phyloP scores from a whole-genome alignment of 352 stramenopile genomes.

The Phytophthora nicotianae region DNA sequence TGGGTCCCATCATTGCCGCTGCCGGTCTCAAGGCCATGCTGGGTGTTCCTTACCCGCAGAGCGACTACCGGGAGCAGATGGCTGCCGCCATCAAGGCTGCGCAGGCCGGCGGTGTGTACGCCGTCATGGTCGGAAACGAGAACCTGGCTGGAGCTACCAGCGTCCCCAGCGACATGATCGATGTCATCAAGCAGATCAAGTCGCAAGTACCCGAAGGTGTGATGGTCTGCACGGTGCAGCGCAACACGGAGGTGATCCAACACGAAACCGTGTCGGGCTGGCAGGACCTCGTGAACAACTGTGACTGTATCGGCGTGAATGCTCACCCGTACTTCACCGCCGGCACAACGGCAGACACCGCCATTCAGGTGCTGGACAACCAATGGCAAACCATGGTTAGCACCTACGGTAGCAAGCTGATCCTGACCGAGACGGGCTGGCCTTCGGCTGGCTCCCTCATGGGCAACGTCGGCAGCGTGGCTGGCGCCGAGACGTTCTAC shows the following conservation, averaged over 20 bases:
- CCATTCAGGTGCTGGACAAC: slow-evolving; percentile 51
- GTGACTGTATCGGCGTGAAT: slow-evolving; percentile 60
- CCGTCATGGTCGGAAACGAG: slow-evolving; percentile 76
- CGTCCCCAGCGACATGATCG: slow-evolving; percentile 49
- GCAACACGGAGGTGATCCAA: slow-evolving; percentile 61
- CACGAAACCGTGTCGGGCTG: slow-evolving; percentile 36
- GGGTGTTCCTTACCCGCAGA: slow-evolving; percentile 56
- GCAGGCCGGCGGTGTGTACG: slow-evolving; percentile 47
- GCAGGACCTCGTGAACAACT: slow-evolving; percentile 40
- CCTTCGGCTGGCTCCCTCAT: slow-evolving; percentile 40
- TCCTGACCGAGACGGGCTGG: slow-evolving; percentile 64
- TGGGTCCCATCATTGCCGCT: slow-evolving; percentile 52
- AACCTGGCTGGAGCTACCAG: slow-evolving; percentile 44
- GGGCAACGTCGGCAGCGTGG: slow-evolving; percentile 43
- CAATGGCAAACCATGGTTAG: slow-evolving; percentile 55
- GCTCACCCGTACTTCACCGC: slow-evolving; percentile 64
- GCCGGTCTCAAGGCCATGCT: slow-evolving; percentile 53
- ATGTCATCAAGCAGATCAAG: slow-evolving; percentile 62
- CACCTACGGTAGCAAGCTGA: slow-evolving; percentile 52
- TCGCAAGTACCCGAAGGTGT: slow-evolving; percentile 25
- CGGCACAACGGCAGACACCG: slow-evolving; percentile 34
- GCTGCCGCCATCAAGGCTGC: slow-evolving; percentile 44
- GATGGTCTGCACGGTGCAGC: slow-evolving; percentile 70
- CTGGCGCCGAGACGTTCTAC: slow-evolving; percentile 54
- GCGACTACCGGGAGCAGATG: slow-evolving; percentile 53